phyloP scores from a whole-genome alignment of 257 asterid species.

The Ajuga chamaepitys region DNA sequence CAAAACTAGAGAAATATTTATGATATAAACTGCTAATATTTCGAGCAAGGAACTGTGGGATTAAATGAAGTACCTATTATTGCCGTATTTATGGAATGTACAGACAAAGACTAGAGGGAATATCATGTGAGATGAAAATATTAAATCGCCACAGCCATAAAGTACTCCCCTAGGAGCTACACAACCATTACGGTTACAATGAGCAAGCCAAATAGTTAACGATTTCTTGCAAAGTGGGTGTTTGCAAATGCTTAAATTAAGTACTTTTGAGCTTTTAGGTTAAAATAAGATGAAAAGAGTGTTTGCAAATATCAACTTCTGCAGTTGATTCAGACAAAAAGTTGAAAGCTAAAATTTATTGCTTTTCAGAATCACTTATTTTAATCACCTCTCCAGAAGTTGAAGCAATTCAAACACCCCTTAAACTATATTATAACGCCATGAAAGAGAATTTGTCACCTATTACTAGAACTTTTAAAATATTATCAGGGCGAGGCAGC shows the following conservation, averaged over 20 bases:
- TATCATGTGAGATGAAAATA: conserved; percentile 99
- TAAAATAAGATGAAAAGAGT: too few species aligned
- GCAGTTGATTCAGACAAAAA: too few species aligned
- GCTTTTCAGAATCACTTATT: too few species aligned
- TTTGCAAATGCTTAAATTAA: too few species aligned
- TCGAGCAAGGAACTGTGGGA: neutral
- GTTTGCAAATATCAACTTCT: too few species aligned
- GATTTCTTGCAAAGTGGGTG: too few species aligned
- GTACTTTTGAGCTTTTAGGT: too few species aligned
- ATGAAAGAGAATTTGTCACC: conserved; percentile 24
- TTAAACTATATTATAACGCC: neutral
- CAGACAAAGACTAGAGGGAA: conserved; percentile 88
- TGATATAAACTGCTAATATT: neutral
- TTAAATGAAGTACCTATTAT: conserved; percentile 51
- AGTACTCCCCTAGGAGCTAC: conserved; percentile 86
- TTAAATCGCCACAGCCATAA: conserved; percentile 98
- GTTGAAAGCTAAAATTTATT: too few species aligned
- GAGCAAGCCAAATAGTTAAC: neutral
- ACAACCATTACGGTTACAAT: conserved; percentile 14
- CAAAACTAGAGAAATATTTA: conserved; percentile 6
- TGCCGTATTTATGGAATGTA: conserved; percentile 76
- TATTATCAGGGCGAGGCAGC: conserved; percentile 78
- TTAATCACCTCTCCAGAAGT: too few species aligned
- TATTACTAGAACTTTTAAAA: conserved; percentile 64
- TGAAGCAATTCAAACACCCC: too few species aligned